These are phyloP conservation scores for Cornus suecica DNA, from an alignment of 148 eudicot genomes.

Conservation along the genomic window DNA sequence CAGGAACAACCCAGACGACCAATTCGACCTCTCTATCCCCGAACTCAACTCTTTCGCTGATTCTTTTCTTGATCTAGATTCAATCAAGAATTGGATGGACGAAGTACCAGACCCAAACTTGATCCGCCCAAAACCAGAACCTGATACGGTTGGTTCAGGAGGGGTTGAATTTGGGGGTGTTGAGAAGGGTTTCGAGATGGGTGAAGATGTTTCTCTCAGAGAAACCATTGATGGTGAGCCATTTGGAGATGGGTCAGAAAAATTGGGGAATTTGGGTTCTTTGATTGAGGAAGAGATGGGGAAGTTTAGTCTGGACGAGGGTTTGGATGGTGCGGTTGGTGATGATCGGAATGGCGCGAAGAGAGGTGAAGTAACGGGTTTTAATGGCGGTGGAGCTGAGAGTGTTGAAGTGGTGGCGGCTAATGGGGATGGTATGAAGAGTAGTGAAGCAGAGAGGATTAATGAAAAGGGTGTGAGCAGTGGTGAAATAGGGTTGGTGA, in stretches of 20 bases:
- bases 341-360: slow-evolving; percentile 8
- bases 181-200: slow-evolving; percentile 2
- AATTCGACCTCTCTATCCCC: slow-evolving; percentile 25
- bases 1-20: slow-evolving; percentile 24
- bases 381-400: not conserved
- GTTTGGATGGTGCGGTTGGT: slow-evolving; percentile 7
- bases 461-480: not conserved
- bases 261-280: slow-evolving; percentile 19
- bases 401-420: not conserved
- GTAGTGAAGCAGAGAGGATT: not conserved
- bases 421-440: not conserved
- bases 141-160: slow-evolving; percentile 15
- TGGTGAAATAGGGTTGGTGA: not conserved
- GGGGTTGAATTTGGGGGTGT: slow-evolving; percentile 13
- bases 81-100: slow-evolving; percentile 50
- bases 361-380: not conserved
- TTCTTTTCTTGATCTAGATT: slow-evolving; percentile 60
- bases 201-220: slow-evolving; percentile 3
- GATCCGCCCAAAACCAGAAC: slow-evolving; percentile 19
- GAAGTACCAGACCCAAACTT: slow-evolving; percentile 31
- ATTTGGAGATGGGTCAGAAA: slow-evolving; percentile 17
- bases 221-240: slow-evolving; percentile 11
- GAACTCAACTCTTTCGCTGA: slow-evolving; percentile 45
- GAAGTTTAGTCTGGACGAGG: slow-evolving; percentile 51
- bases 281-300: slow-evolving; percentile 50